Percentiles rank a stretch among this genome's conserved stretches.
These are phyloP conservation scores for Colletotrichum orchidophilum DNA, from an alignment of 2,329 filamentous ascomycete genomes.

Conservation along the genomic window DNA sequence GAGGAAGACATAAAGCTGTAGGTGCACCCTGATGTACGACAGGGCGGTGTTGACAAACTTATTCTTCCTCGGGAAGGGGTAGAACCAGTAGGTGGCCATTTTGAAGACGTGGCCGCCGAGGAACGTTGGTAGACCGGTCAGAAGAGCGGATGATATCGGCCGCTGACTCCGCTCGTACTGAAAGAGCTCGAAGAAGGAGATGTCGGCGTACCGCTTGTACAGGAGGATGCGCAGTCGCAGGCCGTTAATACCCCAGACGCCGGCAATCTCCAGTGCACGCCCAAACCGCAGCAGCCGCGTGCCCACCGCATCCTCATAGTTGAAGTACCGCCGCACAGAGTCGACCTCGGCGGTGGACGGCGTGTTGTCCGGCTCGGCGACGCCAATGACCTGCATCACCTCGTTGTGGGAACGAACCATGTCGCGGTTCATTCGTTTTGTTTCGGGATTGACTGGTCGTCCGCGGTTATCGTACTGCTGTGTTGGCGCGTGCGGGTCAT, in stretches of 20 bases:
- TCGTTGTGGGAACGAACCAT: slow-evolving; percentile 70
- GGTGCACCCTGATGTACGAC: slow-evolving; percentile 56
- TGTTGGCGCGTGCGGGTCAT: slow-evolving; percentile 48
- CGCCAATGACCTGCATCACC: slow-evolving; percentile 70
- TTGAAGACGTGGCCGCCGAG: slow-evolving; percentile 45
- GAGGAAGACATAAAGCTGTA: slow-evolving; percentile 62
- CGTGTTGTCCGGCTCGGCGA: slow-evolving; percentile 65
- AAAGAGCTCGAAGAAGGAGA: slow-evolving; percentile 58
- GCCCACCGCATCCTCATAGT: slow-evolving; percentile 59
- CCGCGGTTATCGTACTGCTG: slow-evolving; percentile 66
- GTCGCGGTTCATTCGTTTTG: slow-evolving; percentile 63
- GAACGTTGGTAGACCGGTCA: slow-evolving; percentile 52
- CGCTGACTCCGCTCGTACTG: slow-evolving; percentile 45
- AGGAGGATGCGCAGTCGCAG: slow-evolving; percentile 64
- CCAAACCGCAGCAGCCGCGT: slow-evolving; percentile 46
- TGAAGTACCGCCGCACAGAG: slow-evolving; percentile 52
- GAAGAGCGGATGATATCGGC: slow-evolving; percentile 44
- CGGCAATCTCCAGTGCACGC: slow-evolving; percentile 51
- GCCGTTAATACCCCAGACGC: slow-evolving; percentile 62
- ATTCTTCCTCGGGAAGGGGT: slow-evolving; percentile 31
- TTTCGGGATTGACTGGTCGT: slow-evolving; percentile 64
- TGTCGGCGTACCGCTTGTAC: slow-evolving; percentile 59
- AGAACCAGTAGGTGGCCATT: slow-evolving; percentile 37
- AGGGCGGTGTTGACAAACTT: slow-evolving; percentile 36
- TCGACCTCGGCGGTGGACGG: slow-evolving; percentile 50